phyloP scores from a whole-genome alignment of 2,329 filamentous ascomycete genomes.

The Colletotrichum siamense region DNA sequence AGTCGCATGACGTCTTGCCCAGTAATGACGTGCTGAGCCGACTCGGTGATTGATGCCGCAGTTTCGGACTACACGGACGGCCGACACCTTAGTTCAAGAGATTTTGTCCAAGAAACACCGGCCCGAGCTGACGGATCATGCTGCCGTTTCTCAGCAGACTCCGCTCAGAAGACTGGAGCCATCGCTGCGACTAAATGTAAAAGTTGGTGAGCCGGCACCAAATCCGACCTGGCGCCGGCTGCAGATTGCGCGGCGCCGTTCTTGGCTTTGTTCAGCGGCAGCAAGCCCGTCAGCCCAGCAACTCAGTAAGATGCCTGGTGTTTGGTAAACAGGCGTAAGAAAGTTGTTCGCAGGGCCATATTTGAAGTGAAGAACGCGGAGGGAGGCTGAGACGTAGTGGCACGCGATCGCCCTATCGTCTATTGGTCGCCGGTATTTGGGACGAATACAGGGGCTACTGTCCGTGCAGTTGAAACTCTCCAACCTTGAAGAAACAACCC shows the following conservation, averaged over 20 bases:
- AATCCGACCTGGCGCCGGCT: background rate
- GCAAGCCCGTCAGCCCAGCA: background rate
- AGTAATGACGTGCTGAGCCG: background rate
- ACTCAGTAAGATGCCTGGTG: background rate
- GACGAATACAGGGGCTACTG: constrained; percentile 18
- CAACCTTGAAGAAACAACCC: constrained; percentile 12
- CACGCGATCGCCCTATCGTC: constrained; percentile 6
- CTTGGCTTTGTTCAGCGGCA: background rate
- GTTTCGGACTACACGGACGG: background rate
- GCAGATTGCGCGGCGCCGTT: background rate
- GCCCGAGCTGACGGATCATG: background rate
- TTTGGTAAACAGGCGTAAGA: background rate
- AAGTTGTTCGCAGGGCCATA: background rate
- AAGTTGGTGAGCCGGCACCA: background rate
- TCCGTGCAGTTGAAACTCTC: constrained; percentile 16
- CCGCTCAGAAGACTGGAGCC: constrained; percentile 6
- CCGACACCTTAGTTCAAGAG: background rate
- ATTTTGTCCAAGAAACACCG: background rate
- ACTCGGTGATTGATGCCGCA: background rate
- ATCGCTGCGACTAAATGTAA: background rate
- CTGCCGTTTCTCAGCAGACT: constrained; percentile 10
- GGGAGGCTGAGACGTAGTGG: constrained; percentile 5
- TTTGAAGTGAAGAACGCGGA: background rate
- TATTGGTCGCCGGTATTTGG: constrained; percentile 9
- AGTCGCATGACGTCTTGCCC: background rate